Conservation (phyloP, 805 yeast species). For the Alloascoidea africana region DNA sequence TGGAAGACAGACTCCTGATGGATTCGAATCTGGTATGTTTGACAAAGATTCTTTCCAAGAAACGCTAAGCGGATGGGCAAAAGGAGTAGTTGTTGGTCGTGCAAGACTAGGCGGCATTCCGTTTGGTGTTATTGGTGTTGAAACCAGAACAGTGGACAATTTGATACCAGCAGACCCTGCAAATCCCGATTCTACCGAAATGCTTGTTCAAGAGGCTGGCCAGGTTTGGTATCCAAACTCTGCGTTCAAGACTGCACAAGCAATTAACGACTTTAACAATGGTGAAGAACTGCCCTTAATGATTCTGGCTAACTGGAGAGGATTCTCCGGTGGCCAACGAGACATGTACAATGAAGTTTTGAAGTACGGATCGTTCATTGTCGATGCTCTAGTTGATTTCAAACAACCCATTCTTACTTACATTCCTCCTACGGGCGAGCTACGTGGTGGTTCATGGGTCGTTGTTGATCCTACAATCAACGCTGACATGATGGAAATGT, state of each 20-base stretch:
- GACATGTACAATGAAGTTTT: constrained; percentile 98
- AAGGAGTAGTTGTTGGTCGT: constrained; percentile 96
- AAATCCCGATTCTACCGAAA: constrained; percentile 86
- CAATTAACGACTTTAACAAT: constrained; percentile 90
- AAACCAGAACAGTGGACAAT: constrained; percentile 81
- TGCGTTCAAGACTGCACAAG: constrained; percentile 98
- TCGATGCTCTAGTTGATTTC: constrained; percentile 90
- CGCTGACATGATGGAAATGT: constrained; percentile 97
- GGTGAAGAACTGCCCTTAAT: constrained; percentile 97
- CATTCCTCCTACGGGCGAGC: constrained; percentile 96
- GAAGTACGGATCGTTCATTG: constrained; percentile 93
- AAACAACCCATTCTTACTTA: constrained; percentile 94
- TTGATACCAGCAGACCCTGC: constrained; percentile 97
- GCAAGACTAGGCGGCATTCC: constrained; percentile 99
- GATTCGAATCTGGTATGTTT: constrained; percentile 79
- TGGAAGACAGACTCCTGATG: constrained; percentile 59
- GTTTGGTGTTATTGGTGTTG: constrained; percentile 95
- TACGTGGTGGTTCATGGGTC: constrained; percentile 99
- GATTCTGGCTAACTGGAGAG: constrained; percentile 99
- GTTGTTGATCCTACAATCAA: constrained; percentile 98
- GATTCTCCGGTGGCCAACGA: constrained; percentile 99
- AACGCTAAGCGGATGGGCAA: constrained; percentile 96
- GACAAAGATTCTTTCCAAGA: constrained; percentile 92
- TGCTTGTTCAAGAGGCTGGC: constrained; percentile 87
- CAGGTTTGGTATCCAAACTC: constrained; percentile 99